Evolutionary conservation across 352 stramenopile genomes (phyloP).

Genomic region (Detonula confervacea): DNA sequence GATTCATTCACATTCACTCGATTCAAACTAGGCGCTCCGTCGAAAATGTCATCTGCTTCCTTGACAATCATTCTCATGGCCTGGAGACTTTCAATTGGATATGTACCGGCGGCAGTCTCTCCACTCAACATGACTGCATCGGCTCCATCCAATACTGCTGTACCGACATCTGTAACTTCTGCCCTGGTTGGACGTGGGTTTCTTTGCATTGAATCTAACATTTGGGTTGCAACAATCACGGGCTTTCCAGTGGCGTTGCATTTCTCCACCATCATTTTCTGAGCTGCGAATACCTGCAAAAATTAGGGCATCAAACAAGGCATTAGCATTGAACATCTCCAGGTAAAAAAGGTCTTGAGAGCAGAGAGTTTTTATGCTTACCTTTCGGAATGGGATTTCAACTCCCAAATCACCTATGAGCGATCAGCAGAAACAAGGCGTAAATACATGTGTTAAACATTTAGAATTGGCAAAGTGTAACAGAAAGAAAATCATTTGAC

Average conservation of each 20-base stretch:
- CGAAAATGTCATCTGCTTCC: conserved; percentile 64
- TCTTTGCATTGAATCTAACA: conserved; percentile 98
- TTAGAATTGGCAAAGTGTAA: too few species aligned
- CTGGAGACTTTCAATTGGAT: conserved; percentile 91
- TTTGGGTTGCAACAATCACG: conserved; percentile 97
- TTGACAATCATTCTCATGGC: conserved; percentile 92
- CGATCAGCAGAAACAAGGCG: too few species aligned
- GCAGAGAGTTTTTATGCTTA: too few species aligned
- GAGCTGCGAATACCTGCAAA: conserved; percentile 92
- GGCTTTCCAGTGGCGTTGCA: conserved; percentile 95
- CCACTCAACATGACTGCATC: conserved; percentile 98
- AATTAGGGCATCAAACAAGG: neutral
- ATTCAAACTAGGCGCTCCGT: conserved; percentile 37
- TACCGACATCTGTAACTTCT: conserved; percentile 97
- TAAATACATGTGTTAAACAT: too few species aligned
- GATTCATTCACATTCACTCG: conserved; percentile 44
- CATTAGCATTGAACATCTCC: neutral
- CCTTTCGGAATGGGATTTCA: conserved; percentile 90
- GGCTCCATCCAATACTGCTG: conserved; percentile 95
- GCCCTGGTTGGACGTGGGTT: conserved; percentile 95
- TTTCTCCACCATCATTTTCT: conserved; percentile 98
- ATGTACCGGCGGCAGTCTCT: conserved; percentile 96
- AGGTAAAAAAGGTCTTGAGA: neutral
- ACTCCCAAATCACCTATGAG: conserved; percentile 90
- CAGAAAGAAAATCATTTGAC: too few species aligned